phyloP scores from a whole-genome alignment of 164 flowering plant species.

The Magnolia officinalis region DNA sequence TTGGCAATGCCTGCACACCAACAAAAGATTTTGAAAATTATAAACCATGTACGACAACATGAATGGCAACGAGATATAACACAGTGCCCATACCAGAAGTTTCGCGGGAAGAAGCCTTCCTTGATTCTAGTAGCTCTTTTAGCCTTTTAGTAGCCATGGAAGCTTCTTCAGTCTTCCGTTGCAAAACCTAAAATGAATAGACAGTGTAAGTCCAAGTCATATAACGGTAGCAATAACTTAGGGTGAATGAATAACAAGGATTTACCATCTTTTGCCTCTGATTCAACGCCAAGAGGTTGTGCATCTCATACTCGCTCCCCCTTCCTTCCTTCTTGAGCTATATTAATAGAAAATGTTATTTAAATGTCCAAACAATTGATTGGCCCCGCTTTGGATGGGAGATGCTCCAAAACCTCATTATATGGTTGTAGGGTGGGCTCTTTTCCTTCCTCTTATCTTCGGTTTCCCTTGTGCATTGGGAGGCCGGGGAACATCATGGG shows the following conservation, averaged over 20 bases:
- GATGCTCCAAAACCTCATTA: too few species aligned
- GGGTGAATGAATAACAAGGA: not conserved
- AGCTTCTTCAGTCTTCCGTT: constrained; percentile 97
- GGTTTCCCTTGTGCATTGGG: too few species aligned
- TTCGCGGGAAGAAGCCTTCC: constrained; percentile 78
- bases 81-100: constrained; percentile 27
- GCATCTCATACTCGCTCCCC: constrained; percentile 98
- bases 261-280: constrained; percentile 96
- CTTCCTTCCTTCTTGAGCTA: constrained; percentile 99
- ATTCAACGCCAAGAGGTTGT: constrained; percentile 83
- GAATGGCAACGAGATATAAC: not conserved
- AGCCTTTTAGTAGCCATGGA: constrained; percentile 85
- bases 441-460: too few species aligned
- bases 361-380: not conserved
- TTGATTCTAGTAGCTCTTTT: constrained; percentile 84
- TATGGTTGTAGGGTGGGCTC: too few species aligned
- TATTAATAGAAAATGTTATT: constrained; percentile 25
- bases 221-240: not conserved
- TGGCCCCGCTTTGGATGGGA: too few species aligned
- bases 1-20: constrained; percentile 46
- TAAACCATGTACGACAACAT: not conserved
- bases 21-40: not conserved
- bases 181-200: constrained; percentile 62
- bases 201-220: not conserved
- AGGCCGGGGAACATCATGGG: too few species aligned